These are phyloP conservation scores for Dendrocalamus latiflorus DNA, from an alignment of 202 grass and related monocot genomes.

Conservation along the genomic window DNA sequence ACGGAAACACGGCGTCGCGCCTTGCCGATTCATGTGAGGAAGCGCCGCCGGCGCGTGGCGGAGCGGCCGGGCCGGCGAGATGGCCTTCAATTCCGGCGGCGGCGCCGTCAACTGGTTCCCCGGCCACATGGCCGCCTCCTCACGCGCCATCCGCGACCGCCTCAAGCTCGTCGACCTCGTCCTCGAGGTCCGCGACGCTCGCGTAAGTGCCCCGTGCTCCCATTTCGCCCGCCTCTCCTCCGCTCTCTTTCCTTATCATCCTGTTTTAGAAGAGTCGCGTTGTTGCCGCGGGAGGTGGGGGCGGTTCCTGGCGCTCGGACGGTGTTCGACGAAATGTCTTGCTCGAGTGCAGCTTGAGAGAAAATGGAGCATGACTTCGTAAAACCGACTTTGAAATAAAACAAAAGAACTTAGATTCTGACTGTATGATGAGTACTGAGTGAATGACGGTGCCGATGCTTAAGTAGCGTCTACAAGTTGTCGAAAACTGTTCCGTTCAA, in stretches of 20 bases:
- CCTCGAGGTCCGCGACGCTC: conserved; percentile 90
- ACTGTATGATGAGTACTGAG: not conserved
- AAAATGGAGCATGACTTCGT: not conserved
- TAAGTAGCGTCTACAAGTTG: not conserved
- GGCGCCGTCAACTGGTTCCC: too few species aligned
- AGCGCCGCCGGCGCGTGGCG: too few species aligned
- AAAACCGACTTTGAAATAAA: not conserved
- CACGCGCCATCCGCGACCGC: too few species aligned
- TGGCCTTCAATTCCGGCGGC: too few species aligned
- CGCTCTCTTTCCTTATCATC: not conserved
- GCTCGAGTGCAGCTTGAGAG: not conserved
- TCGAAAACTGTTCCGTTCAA: not conserved
- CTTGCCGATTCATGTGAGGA: too few species aligned
- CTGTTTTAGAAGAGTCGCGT: not conserved
- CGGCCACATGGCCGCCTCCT: too few species aligned
- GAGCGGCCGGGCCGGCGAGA: too few species aligned
- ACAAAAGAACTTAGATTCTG: not conserved
- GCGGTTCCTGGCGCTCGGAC: not conserved
- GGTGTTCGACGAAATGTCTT: conserved; percentile 30
- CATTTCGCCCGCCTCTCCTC: not conserved
- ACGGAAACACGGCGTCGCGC: too few species aligned
- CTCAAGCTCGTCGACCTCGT: too few species aligned
- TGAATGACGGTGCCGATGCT: not conserved
- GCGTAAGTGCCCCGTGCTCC: conserved; percentile 33
- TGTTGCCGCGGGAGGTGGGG: not conserved